Evolutionary conservation across 1,284 basidiomycete species (phyloP).

Genomic region (Boletus nobilissimus): DNA sequence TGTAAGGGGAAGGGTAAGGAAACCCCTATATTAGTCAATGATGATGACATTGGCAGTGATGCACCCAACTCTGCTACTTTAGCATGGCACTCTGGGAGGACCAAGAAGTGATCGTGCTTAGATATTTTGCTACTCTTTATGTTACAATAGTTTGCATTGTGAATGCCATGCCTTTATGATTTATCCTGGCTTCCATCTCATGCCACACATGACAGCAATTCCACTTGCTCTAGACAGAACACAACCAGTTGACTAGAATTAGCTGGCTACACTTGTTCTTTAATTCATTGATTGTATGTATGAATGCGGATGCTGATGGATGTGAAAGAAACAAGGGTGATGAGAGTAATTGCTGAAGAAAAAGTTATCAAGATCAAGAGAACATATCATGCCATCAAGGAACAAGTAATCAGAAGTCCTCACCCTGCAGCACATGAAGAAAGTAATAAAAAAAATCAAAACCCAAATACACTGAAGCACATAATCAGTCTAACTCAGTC

Average conservation of each 20-base stretch:
- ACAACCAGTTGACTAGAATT: slow-evolving; percentile 47
- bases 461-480: slow-evolving; percentile 23
- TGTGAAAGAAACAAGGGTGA: slow-evolving; percentile 30
- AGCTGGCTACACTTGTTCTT: slow-evolving; percentile 48
- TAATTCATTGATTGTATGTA: slow-evolving; percentile 52
- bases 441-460: no score
- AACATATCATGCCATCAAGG: slow-evolving; percentile 43
- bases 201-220: slow-evolving; percentile 19
- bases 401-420: slow-evolving; percentile 42
- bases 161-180: no score
- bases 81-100: no score
- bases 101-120: no score
- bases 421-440: slow-evolving; percentile 28
- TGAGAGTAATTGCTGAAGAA: slow-evolving; percentile 43
- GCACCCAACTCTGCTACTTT: no score
- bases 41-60: no score
- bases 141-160: no score
- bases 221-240: slow-evolving; percentile 31
- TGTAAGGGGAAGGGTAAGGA: no score
- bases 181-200: slow-evolving; percentile 2
- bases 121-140: no score
- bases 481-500: slow-evolving; percentile 79
- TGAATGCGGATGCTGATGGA: slow-evolving; percentile 48
- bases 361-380: slow-evolving; percentile 51
- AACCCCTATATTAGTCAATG: no score